Percentiles rank a stretch among this genome's conserved stretches.
These are phyloP conservation scores for Alternaria alternata DNA, from an alignment of 2,329 filamentous ascomycete species.

Conservation along the genomic window DNA sequence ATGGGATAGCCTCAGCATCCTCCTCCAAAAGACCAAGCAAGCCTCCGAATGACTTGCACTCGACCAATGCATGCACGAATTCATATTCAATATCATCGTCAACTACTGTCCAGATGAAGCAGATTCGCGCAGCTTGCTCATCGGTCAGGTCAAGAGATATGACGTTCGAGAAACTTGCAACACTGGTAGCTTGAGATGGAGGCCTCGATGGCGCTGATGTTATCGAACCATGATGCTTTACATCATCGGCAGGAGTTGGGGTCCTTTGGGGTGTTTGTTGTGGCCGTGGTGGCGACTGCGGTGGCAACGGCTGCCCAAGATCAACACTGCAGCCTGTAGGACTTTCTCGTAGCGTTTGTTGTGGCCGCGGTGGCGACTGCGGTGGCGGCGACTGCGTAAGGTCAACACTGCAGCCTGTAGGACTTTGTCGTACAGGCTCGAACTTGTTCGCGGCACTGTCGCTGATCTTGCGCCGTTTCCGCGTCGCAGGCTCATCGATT, in stretches of 20 bases:
- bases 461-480: slow-evolving; percentile 7
- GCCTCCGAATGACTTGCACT: slow-evolving; percentile 17
- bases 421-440: not conserved
- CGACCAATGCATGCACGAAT: slow-evolving; percentile 10
- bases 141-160: slow-evolving; percentile 12
- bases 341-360: not conserved
- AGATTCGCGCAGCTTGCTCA: slow-evolving; percentile 15
- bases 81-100: slow-evolving; percentile 15
- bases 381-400: not conserved
- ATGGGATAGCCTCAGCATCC: slow-evolving; percentile 9
- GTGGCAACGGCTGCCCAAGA: not conserved
- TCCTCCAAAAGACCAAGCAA: slow-evolving; percentile 11
- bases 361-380: not conserved
- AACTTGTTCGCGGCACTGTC: not conserved
- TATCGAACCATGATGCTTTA: not conserved
- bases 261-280: not conserved
- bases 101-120: slow-evolving; percentile 17
- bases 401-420: not conserved
- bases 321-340: not conserved
- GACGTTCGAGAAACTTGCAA: not conserved
- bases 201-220: not conserved
- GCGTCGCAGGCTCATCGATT: not conserved
- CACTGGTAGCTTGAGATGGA: not conserved
- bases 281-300: not conserved
- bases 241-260: not conserved